These are phyloP conservation scores for Eucalyptus sideroxylon DNA, from an alignment of 345 rosid genomes.

Conservation along the genomic window DNA sequence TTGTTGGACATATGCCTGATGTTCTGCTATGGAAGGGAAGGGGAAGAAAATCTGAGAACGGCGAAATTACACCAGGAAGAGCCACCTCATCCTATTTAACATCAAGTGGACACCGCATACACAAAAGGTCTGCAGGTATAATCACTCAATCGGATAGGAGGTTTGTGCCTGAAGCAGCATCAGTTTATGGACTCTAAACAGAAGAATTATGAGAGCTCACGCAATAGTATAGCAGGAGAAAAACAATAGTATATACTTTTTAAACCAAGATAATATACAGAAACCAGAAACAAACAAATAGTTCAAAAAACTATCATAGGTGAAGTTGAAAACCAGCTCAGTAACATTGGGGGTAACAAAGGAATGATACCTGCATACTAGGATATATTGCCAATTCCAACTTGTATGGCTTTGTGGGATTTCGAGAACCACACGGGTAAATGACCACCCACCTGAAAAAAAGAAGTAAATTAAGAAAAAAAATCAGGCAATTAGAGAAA, in stretches of 20 bases:
- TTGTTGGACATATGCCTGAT: background rate
- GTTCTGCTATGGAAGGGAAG: background rate
- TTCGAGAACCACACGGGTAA: constrained; percentile 76
- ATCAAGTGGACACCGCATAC: background rate
- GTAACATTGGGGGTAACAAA: background rate
- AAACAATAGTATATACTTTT: background rate
- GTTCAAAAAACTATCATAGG: background rate
- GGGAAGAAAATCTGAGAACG: background rate
- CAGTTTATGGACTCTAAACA: background rate
- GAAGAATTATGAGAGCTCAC: background rate
- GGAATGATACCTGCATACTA: constrained; percentile 41
- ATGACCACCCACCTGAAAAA: constrained; percentile 81
- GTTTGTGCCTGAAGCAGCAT: background rate
- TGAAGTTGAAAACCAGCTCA: background rate
- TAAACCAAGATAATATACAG: background rate
- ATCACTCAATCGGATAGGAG: background rate
- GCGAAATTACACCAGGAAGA: background rate
- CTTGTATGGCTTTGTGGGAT: constrained; percentile 57
- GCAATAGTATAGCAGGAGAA: background rate
- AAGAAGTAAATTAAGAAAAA: background rate
- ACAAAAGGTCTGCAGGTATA: background rate
- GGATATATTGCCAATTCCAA: constrained; percentile 83
- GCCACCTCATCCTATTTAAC: background rate
- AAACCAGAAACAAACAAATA: background rate
- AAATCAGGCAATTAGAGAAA: background rate